Conservation (phyloP, 1,284 basidiomycete genomes). For the Phylloboletellus chloephorus region DNA sequence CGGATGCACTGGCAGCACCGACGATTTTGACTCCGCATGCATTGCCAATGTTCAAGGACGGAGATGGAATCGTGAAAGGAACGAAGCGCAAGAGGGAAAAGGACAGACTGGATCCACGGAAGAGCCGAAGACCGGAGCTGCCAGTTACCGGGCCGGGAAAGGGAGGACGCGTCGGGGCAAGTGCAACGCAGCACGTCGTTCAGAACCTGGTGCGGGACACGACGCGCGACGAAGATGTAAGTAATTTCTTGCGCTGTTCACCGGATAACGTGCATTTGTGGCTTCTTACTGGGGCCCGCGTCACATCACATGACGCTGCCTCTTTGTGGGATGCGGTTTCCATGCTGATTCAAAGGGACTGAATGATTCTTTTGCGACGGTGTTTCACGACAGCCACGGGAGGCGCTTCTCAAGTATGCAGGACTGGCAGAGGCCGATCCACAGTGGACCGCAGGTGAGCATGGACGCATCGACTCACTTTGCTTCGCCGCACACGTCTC, state of each 20-base stretch:
- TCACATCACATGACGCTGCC: conserved; percentile 13
- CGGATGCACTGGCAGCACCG: conserved; percentile 73
- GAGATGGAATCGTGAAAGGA: conserved; percentile 62
- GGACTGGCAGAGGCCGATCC: conserved; percentile 69
- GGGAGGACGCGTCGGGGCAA: conserved; percentile 91
- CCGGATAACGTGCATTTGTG: too few relatives aligned
- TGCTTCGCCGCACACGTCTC: conserved; percentile 6
- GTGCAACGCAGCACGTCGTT: conserved; percentile 92
- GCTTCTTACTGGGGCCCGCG: conserved; percentile 12
- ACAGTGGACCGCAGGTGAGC: conserved; percentile 77
- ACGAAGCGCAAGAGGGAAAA: conserved; percentile 85
- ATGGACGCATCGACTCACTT: conserved; percentile 12
- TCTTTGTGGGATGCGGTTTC: conserved; percentile 21
- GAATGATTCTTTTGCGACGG: conserved; percentile 19
- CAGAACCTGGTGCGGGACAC: conserved; percentile 88
- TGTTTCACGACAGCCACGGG: conserved; percentile 68
- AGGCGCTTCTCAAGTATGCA: conserved; percentile 94
- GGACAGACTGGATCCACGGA: conserved; percentile 81
- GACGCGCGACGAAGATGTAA: conserved; percentile 87
- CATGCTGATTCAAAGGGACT: conserved; percentile 18
- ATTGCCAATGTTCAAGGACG: conserved; percentile 83
- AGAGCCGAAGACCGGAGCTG: conserved; percentile 86
- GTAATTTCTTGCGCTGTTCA: too few relatives aligned
- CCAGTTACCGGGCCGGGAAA: conserved; percentile 88
- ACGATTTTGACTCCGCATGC: conserved; percentile 88